Percentiles rank a stretch among this genome's conserved stretches.
These are phyloP conservation scores for Amanita muscaria DNA, from an alignment of 768 basidiomycete genomes.

Conservation along the genomic window DNA sequence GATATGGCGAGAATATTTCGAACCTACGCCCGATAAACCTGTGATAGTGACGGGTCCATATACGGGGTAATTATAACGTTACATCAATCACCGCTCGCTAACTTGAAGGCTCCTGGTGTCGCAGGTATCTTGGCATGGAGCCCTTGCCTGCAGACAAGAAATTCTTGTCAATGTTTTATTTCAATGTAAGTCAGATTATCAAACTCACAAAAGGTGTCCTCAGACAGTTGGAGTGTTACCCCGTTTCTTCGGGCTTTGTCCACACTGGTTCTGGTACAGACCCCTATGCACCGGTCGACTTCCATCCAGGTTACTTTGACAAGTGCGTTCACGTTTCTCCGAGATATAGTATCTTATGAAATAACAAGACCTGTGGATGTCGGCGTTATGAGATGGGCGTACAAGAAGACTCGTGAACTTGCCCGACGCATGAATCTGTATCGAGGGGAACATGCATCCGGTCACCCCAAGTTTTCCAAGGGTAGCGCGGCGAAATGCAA, in stretches of 20 bases:
- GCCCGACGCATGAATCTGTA: constrained; percentile 42
- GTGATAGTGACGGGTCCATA: constrained; percentile 34
- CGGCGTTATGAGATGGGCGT: constrained; percentile 37
- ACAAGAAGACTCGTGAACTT: constrained; percentile 48
- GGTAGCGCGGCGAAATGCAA: constrained; percentile 23
- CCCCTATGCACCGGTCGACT: constrained; percentile 31
- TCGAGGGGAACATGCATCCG: constrained; percentile 27
- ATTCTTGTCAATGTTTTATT: constrained; percentile 20
- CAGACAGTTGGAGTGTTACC: constrained; percentile 36
- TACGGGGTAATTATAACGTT: constrained; percentile 27
- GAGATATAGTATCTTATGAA: background rate
- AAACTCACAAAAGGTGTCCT: background rate
- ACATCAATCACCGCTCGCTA: too few species aligned
- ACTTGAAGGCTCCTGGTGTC: too few species aligned
- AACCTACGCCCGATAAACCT: constrained; percentile 45
- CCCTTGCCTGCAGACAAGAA: constrained; percentile 16
- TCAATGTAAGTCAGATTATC: constrained; percentile 9
- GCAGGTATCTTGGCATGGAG: constrained; percentile 14
- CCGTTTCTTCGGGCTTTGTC: constrained; percentile 36
- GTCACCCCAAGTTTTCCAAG: constrained; percentile 29
- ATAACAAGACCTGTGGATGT: constrained; percentile 33
- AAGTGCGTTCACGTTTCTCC: constrained; percentile 24
- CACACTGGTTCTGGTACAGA: constrained; percentile 38
- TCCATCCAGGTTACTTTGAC: constrained; percentile 37
- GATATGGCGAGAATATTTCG: constrained; percentile 44